Evolutionary conservation across 2,329 filamentous ascomycete species (phyloP), one percentile per base, ranked within the genome.

Genomic region (Colletotrichum sp.): DNA sequence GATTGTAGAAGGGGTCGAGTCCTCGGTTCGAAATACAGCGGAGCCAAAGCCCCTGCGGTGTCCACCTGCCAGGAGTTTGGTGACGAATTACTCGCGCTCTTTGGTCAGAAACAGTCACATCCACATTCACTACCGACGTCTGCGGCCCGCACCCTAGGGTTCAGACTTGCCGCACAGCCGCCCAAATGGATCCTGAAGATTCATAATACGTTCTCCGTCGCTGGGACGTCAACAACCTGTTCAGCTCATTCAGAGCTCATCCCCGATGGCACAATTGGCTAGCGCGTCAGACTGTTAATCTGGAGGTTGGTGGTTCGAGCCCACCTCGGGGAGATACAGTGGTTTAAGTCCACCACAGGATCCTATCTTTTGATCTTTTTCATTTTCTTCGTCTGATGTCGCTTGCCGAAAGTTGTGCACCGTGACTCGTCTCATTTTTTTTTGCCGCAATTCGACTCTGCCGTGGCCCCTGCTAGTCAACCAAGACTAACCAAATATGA

Each of bases 281-380:
- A 74, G 72, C 72, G 72, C 72, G 72, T 74, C 72, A 74, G 72
- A 74, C 72, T 74, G 72, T 74, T 74, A 74, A 74, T 74, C 72
- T 74, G 72, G 72, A 74, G 72, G 72, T 74, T 74, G 72, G 72
- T 74, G 72, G 72, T 74, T 74, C 72, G 72, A 74, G 72, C 72
- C 68, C 72, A 74, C 68, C 72, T 73, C 71, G 71, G 71, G 71
- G 71, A 73, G 71, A 36, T 8, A 2, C 9, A 70, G 61, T 67
- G 68, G 68, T 72, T 74, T 12, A 24, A 74, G 27, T 4, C 72
- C 68, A 59, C 33, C 18, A 36, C 3, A 27, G 61, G 8, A 15
- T 4, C 1, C 3, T 1, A 2, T 9, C 33, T 71, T 66, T 66
- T 47, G 13, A 16, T 29, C 0, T 24, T 55, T 18, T 31, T 29